Base-by-base conservation (phyloP, 345 rosid genomes). In the Eucalyptus marginata region DNA sequence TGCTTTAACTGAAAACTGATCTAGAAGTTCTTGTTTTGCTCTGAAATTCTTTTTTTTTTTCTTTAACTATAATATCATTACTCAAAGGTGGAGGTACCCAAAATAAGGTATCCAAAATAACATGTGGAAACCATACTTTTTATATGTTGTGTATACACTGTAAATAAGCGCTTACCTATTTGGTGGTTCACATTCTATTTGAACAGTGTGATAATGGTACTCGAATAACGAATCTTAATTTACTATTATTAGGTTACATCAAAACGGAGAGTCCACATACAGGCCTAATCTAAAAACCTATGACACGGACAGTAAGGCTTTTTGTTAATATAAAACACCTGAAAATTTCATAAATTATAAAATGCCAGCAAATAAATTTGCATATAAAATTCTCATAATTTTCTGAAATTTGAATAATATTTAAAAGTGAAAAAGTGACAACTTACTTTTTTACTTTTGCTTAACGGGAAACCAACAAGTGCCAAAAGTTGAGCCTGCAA, bases 401-500 rank as follows among this genome's bases (percentile, higher is more conserved):
- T 58, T 25, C 14, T 58, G 0, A 58, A 58, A 58, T 9, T 9
- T 25, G 64, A 58, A 58, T 10, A 25, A 2, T 10, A 58, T 58
- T 58, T 58, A 10, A 58, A 58, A 2, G 1, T 58, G 7, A 58
- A 58, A 58, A 56, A 25, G 40, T 43, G 3, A 43, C 25, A 58
- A 25, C 3, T 10, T 58, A 58, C 14, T 11, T 59, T 59, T 25
- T 59, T 25, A 59, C 4, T 59, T 25, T 59, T 59, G 1, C 31
- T 59, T 59, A 25, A 59, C 13, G 66, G 31, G 31, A 59, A 56
- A 10, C n/a, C 29, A 25, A 58, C 29, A 11, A 25, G 2, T 58
- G n/a, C 66, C 5, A 58, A 58, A 59, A 0, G 66, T 59, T 25
- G 15, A 0, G n/a, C 66, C 0, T 25, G 66, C 66, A 11, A 59